Evolutionary conservation across 2,329 filamentous ascomycete species (phyloP), one percentile per base, ranked within the genome.

Genomic region (Microdochium nivale): DNA sequence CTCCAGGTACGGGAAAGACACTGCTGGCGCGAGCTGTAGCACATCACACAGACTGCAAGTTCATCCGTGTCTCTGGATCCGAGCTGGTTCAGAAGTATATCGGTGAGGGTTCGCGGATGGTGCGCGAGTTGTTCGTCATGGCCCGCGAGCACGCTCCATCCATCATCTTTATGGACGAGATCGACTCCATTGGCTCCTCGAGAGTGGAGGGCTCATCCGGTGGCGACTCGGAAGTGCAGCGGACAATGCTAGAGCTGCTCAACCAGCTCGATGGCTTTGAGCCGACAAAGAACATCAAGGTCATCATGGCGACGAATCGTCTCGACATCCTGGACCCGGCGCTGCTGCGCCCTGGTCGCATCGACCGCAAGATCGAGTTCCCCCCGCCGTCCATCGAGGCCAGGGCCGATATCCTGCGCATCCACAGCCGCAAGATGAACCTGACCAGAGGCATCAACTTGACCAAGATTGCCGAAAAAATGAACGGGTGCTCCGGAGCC

Each of bases 91-190:
- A 99, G 68, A 99, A 99, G 75, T 99, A 99, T 73, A 99, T 99
- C 63, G 94, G 94, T 66, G 94, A 99, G 70, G 94, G 94, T 65
- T 94, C 88, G 62, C 86, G 94, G 62, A 99, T 99, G 94, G 94
- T 99, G 57, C 89, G 94, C 65, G 94, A 99, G 73, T 80, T 99
- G 49, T 99, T 99, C 79, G 88, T 99, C 67, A 99, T 99, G 94
- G 94, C 94, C 25, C 83, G 94, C 71, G 94, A 99, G 69, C 94
- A 99, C 63, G 94, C 94, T 1, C 94, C 94, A 23, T 95, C 89
- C 59, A 99, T 99, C 73, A 99, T 99, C 72, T 99, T 99, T 78
- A 99, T 99, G 94, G 94, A 99, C 70, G 94, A 99, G 72, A 97
- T 99, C 70, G 94, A 99, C 77, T 95, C 89, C 60, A 99, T 99